Evolutionary conservation across 1,284 basidiomycete genomes (phyloP).

Genomic region (Takashimella tepidaria): DNA sequence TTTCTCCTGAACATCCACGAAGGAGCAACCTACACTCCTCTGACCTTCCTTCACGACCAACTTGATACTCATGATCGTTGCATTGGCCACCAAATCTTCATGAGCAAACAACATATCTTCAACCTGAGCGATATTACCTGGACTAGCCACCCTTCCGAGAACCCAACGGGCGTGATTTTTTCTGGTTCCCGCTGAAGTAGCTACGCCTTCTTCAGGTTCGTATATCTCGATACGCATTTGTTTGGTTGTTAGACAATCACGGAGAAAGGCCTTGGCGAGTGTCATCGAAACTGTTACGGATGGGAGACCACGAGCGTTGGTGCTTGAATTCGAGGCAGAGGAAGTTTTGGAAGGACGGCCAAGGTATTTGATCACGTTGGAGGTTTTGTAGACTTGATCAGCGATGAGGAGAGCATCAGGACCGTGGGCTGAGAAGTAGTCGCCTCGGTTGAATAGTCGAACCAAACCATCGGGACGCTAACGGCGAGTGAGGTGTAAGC

Average conservation of each 20-base stretch:
- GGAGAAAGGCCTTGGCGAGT: constrained; percentile 78
- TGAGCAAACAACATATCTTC: constrained; percentile 89
- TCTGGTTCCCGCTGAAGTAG: constrained; percentile 48
- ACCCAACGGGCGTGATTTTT: constrained; percentile 69
- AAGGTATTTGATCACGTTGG: constrained; percentile 77
- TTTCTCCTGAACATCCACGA: constrained; percentile 54
- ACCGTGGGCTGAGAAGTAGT: constrained; percentile 86
- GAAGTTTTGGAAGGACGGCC: constrained; percentile 35
- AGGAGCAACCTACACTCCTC: constrained; percentile 54
- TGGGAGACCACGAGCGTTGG: constrained; percentile 54
- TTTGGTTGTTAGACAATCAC: constrained; percentile 83
- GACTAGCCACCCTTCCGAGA: constrained; percentile 74
- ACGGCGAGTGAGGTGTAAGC: background rate
- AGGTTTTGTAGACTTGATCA: constrained; percentile 70
- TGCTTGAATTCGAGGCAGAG: constrained; percentile 22
- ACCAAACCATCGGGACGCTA: constrained; percentile 56
- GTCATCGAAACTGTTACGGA: constrained; percentile 72
- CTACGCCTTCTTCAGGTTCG: constrained; percentile 65
- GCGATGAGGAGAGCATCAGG: constrained; percentile 84
- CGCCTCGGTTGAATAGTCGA: constrained; percentile 73
- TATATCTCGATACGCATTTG: constrained; percentile 96
- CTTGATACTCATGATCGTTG: constrained; percentile 87
- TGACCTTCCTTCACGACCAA: constrained; percentile 57
- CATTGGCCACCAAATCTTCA: constrained; percentile 75
- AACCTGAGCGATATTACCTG: constrained; percentile 87